Conservation (phyloP, 75 land plant genomes). For the Pinus tabuliformis region DNA sequence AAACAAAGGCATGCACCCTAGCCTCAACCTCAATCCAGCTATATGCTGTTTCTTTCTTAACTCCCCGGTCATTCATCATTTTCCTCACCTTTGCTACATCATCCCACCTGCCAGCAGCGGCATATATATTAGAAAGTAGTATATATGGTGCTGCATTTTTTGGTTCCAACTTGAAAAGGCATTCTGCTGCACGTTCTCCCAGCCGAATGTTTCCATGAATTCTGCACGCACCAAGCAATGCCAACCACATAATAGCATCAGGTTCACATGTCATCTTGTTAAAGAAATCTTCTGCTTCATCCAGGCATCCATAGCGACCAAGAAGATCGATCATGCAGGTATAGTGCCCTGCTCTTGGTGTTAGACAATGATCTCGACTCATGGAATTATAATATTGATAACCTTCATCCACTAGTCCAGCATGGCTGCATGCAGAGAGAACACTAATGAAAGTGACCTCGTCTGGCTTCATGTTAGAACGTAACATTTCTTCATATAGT, state of each 20-base stretch:
- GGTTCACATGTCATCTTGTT: neutral
- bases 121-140: neutral
- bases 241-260: conserved; percentile 6
- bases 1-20: neutral
- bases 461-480: neutral
- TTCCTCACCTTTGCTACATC: neutral
- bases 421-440: neutral
- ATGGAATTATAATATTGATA: conserved; percentile 11
- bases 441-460: neutral
- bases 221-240: conserved; percentile 6
- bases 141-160: conserved; percentile 1
- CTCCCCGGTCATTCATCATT: neutral
- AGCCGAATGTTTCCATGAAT: neutral
- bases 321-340: conserved; percentile 13
- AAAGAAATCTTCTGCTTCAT: conserved; percentile 11
- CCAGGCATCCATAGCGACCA: conserved; percentile 4
- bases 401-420: neutral
- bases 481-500: neutral
- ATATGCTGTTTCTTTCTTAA: neutral
- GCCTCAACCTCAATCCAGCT: neutral
- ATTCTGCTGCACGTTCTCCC: neutral
- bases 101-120: neutral
- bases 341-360: conserved; percentile 1
- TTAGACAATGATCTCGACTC: neutral
- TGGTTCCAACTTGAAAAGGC: neutral